Evolutionary conservation across 2,329 filamentous ascomycete genomes (phyloP).

Genomic region (Trichothecium roseum): DNA sequence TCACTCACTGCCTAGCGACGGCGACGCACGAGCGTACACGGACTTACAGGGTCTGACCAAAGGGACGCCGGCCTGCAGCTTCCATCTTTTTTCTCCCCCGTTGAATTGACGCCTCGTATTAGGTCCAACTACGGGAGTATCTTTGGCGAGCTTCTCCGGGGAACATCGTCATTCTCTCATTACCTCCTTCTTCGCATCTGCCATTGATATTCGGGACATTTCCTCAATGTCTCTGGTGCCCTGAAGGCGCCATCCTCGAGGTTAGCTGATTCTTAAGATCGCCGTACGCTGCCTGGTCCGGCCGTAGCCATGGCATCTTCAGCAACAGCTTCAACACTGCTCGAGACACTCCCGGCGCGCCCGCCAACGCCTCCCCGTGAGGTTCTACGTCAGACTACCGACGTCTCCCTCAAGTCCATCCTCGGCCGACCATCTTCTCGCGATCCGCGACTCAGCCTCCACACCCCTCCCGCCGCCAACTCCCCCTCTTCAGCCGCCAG

Average conservation of each 20-base stretch:
- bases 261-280: conserved; percentile 24
- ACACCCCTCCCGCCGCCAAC: conserved; percentile 42
- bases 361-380: conserved; percentile 61
- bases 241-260: conserved; percentile 5
- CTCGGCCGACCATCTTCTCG: conserved; percentile 3
- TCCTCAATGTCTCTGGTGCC: background rate
- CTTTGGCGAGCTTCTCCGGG: background rate
- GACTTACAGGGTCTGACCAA: background rate
- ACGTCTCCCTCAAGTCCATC: conserved; percentile 22
- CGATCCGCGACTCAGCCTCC: conserved; percentile 23
- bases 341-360: conserved; percentile 45
- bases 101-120: background rate
- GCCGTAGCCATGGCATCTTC: conserved; percentile 31
- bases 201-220: background rate
- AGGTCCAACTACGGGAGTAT: background rate
- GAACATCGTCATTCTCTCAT: no score
- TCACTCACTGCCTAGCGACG: background rate
- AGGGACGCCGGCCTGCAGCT: background rate
- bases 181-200: background rate
- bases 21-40: background rate
- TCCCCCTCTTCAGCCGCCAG: conserved; percentile 32
- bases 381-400: conserved; percentile 20
- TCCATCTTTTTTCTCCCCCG: background rate
- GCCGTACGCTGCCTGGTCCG: conserved; percentile 21
- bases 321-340: conserved; percentile 24